Base-by-base conservation (phyloP, 306 rosid genomes). In the Inga oerstediana region DNA sequence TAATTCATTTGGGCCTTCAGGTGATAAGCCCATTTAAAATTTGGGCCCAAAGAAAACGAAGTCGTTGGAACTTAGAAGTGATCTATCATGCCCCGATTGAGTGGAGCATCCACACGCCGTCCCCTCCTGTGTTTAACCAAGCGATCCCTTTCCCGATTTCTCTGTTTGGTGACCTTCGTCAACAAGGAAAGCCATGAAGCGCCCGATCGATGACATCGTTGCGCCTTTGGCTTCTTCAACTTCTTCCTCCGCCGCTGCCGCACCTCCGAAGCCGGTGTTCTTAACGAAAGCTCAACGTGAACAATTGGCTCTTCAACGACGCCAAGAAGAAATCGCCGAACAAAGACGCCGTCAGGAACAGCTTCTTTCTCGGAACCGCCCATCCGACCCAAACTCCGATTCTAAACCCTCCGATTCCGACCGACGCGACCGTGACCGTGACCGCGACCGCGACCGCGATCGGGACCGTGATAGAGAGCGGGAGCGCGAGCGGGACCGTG, bases 111-210 rank as follows among this genome's bases (percentile, higher is more conserved):
- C 32, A 59, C 66, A 10, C 13, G 66, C 17, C 30, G 37, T 62
- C 35, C 68, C 68, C 68, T 62, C 68, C 68, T 62, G 68, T 37
- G 37, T 62, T 27, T 62, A 62, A 62, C 68, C 68, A 62, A 62
- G 68, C 68, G 68, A 62, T 11, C 17, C 19, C 68, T 2, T 56
- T 20, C 1, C 62, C 10, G 27, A 19, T 56, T 56, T 20, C 62
- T 8, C 1, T 56, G 62, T 56, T 56, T 56, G 12, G 59, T 16
- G 59, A 52, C 11, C 27, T 56, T 59, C 66, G 13, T 9, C 66
- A n/a, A n/a, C 4, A n/a, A 13, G 15, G 30, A 12, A 59, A 22
- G 16, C 68, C 34, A 62, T 62, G 68, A 62, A 62, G 30, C 68
- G 68, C 37, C 8, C 68, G 17, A 27, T 62, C 68, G 68, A 62